Conservation (phyloP, 1,284 basidiomycete species). For the Sphagnurus paluster region DNA sequence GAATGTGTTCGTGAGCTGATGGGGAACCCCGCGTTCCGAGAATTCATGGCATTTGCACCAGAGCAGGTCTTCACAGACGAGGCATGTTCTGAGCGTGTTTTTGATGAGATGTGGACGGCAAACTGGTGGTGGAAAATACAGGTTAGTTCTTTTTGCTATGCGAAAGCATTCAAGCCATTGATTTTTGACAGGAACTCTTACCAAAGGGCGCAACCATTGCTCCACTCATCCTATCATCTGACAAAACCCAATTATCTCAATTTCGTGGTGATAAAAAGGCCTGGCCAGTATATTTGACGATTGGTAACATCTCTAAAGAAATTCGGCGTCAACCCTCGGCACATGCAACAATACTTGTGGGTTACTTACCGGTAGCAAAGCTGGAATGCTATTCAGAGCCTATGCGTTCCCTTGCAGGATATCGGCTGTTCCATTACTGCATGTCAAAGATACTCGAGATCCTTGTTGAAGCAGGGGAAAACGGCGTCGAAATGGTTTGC, state of each 20-base stretch:
- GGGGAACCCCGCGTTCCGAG: slow-evolving; percentile 3
- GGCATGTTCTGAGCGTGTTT: background rate
- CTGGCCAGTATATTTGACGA: slow-evolving; percentile 34
- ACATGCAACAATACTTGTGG: slow-evolving; percentile 31
- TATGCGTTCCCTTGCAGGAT: slow-evolving; percentile 14
- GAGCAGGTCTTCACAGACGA: background rate
- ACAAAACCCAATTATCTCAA: background rate
- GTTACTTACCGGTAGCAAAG: slow-evolving; percentile 38
- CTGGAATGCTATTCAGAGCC: slow-evolving; percentile 32
- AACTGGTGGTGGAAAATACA: slow-evolving; percentile 11
- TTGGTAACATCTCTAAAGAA: slow-evolving; percentile 35
- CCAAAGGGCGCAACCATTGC: background rate
- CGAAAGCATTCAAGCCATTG: background rate
- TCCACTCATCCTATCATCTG: slow-evolving; percentile 1
- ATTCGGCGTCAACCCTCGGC: slow-evolving; percentile 20
- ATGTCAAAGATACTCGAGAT: slow-evolving; percentile 32
- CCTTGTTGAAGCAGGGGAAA: slow-evolving; percentile 28
- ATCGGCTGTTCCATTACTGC: slow-evolving; percentile 38
- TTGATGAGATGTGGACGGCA: slow-evolving; percentile 5
- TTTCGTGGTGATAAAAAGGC: background rate
- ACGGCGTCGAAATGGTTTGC: slow-evolving; percentile 34
- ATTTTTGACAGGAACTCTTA: background rate
- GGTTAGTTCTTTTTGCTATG: background rate
- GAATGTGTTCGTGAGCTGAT: slow-evolving; percentile 8
- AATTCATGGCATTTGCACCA: slow-evolving; percentile 8